Evolutionary conservation across 192 early-diverging fungal genomes (phyloP).

Genomic region (Bifiguratus adelaidae): DNA sequence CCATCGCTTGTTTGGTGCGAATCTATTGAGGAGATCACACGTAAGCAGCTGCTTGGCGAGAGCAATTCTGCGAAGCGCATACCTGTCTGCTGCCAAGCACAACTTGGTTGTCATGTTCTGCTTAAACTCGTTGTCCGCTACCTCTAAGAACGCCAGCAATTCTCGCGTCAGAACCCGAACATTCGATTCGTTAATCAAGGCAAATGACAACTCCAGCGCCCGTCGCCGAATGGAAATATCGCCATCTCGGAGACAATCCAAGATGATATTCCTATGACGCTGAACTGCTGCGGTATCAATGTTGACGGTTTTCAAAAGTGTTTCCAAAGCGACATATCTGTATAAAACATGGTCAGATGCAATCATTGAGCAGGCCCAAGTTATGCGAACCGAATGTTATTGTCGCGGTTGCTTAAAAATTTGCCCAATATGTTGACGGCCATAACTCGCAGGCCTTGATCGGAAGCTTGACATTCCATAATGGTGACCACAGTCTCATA

Average conservation of each 20-base stretch:
- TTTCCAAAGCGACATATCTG: conserved; percentile 96
- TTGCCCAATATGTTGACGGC: conserved; percentile 97
- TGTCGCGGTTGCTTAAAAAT: conserved; percentile 90
- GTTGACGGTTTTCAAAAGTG: conserved; percentile 80
- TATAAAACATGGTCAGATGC: neutral
- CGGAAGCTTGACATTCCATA: conserved; percentile 90
- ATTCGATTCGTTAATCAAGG: conserved; percentile 88
- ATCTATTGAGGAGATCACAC: conserved; percentile 23
- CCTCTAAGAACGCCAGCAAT: conserved; percentile 85
- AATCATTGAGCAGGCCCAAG: neutral
- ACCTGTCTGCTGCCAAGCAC: conserved; percentile 80
- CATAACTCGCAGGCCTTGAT: conserved; percentile 81
- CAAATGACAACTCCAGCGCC: conserved; percentile 93
- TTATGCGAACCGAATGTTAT: conserved; percentile 95
- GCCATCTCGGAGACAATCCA: conserved; percentile 90
- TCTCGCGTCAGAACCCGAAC: conserved; percentile 89
- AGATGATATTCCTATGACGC: conserved; percentile 91
- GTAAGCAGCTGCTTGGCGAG: neutral
- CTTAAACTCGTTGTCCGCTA: conserved; percentile 83
- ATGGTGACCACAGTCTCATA: conserved; percentile 97
- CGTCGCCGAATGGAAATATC: conserved; percentile 96
- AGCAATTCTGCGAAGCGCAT: neutral
- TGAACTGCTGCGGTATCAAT: conserved; percentile 92
- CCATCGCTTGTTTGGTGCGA: conserved; percentile 93
- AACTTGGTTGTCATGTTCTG: conserved; percentile 87